Conservation (phyloP, 768 basidiomycete species). For the Tulasnella sp. region DNA sequence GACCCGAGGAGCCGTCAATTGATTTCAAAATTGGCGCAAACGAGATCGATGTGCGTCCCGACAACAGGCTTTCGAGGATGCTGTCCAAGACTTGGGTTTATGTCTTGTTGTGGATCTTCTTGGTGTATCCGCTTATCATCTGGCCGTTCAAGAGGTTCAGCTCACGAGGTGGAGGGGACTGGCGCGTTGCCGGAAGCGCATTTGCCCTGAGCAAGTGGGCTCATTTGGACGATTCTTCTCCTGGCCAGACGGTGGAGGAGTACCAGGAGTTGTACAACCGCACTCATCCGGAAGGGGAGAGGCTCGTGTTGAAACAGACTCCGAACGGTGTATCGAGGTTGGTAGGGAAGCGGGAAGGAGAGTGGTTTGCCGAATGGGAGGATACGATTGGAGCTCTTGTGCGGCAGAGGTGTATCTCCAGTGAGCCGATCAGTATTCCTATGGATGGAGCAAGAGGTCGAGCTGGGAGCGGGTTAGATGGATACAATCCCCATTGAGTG, state of each 20-base stretch:
- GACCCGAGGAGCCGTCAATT: conserved; percentile 30
- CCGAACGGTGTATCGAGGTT: conserved; percentile 27
- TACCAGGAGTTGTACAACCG: conserved; percentile 2
- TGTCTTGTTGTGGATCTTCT: conserved; percentile 51
- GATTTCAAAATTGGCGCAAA: conserved; percentile 36
- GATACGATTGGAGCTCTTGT: conserved; percentile 51
- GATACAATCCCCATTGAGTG: too few relatives aligned
- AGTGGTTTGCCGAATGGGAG: conserved; percentile 75
- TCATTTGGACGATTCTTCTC: conserved; percentile 15
- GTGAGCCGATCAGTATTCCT: conserved; percentile 1
- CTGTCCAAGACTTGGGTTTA: conserved; percentile 63
- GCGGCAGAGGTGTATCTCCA: conserved; percentile 19
- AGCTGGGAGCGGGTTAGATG: conserved; percentile 8
- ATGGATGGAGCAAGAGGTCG: neutral
- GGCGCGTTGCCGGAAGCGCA: conserved; percentile 28
- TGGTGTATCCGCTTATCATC: conserved; percentile 60
- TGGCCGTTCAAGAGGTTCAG: conserved; percentile 67
- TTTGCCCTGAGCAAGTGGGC: conserved; percentile 13
- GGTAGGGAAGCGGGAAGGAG: conserved; percentile 54
- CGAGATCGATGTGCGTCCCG: conserved; percentile 56
- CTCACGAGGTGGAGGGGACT: conserved; percentile 52
- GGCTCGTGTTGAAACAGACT: conserved; percentile 22
- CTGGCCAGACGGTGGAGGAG: conserved; percentile 10
- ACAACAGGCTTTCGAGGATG: conserved; percentile 50
- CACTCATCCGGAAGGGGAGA: neutral